Evolutionary conservation across 2,329 filamentous ascomycete genomes (phyloP).

Genomic region (Fusarium oligoseptatum): DNA sequence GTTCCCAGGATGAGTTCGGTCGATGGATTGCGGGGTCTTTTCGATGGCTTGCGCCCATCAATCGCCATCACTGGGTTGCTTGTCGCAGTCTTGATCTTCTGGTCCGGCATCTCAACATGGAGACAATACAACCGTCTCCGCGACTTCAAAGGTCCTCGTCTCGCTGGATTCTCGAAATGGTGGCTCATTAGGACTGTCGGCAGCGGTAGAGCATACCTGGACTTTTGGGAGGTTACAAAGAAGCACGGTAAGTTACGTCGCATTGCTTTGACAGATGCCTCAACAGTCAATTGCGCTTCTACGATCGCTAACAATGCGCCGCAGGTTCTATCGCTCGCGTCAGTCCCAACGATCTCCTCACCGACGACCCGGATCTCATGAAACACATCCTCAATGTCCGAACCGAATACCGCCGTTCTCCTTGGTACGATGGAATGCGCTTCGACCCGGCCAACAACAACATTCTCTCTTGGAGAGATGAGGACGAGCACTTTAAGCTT

Average conservation of each 20-base stretch:
- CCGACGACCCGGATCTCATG: conserved; percentile 55
- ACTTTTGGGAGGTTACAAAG: conserved; percentile 52
- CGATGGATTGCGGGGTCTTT: neutral
- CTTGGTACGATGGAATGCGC: conserved; percentile 64
- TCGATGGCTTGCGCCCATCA: conserved; percentile 14
- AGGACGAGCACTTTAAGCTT: conserved; percentile 57
- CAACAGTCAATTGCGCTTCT: neutral
- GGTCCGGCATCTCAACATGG: conserved; percentile 35
- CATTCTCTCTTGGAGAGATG: conserved; percentile 63
- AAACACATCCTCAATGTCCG: conserved; percentile 52
- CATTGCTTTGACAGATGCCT: neutral
- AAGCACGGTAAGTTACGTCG: conserved; percentile 50
- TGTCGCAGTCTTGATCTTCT: conserved; percentile 15
- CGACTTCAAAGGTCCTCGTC: conserved; percentile 56
- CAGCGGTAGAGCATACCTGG: conserved; percentile 51
- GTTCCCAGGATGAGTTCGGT: conserved; percentile 17
- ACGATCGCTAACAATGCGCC: neutral
- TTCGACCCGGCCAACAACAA: conserved; percentile 66
- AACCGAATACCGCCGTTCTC: conserved; percentile 51
- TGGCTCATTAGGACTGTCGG: conserved; percentile 53
- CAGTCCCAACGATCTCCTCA: conserved; percentile 57
- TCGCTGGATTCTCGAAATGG: conserved; percentile 55
- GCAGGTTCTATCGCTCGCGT: conserved; percentile 54
- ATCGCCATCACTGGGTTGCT: conserved; percentile 20
- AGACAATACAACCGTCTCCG: conserved; percentile 54